Evolutionary conservation across 192 early-diverging fungal genomes (phyloP).

Genomic region (Kappamyces sp.): DNA sequence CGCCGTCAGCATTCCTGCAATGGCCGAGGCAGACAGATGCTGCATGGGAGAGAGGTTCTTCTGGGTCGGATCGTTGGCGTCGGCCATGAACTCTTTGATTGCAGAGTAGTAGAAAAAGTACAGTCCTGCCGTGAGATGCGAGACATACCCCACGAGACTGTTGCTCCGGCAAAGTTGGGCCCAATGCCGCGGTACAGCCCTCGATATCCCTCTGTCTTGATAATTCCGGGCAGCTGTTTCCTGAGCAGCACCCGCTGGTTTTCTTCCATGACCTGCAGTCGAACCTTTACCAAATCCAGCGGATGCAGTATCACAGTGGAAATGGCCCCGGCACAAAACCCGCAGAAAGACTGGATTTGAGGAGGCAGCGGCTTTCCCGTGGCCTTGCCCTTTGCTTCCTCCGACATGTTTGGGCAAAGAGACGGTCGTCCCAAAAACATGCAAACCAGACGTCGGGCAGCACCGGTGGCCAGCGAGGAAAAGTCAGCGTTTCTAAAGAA

Average conservation of each 20-base stretch:
- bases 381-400: background rate
- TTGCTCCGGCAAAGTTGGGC: conserved; percentile 86
- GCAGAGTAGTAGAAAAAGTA: conserved; percentile 85
- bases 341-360: conserved; percentile 70
- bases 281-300: conserved; percentile 89
- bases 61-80: background rate
- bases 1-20: conserved; percentile 76
- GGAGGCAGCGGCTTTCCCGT: conserved; percentile 30
- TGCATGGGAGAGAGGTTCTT: conserved; percentile 64
- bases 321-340: conserved; percentile 75
- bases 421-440: background rate
- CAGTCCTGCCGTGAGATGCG: conserved; percentile 35
- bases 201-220: conserved; percentile 51
- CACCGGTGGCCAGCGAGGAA: background rate
- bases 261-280: conserved; percentile 65
- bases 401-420: conserved; percentile 1
- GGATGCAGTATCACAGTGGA: conserved; percentile 83
- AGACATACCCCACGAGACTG: conserved; percentile 69
- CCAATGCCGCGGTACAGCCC: conserved; percentile 88
- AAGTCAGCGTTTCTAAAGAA: conserved; percentile 1
- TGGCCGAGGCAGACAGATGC: conserved; percentile 73
- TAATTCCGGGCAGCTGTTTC: conserved; percentile 2
- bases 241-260: background rate
- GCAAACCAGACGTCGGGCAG: background rate
- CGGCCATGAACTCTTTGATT: conserved; percentile 60